Evolutionary conservation across 371 early-diverging fungal genomes (phyloP).

Genomic region (Quaeritorhiza haematococci): DNA sequence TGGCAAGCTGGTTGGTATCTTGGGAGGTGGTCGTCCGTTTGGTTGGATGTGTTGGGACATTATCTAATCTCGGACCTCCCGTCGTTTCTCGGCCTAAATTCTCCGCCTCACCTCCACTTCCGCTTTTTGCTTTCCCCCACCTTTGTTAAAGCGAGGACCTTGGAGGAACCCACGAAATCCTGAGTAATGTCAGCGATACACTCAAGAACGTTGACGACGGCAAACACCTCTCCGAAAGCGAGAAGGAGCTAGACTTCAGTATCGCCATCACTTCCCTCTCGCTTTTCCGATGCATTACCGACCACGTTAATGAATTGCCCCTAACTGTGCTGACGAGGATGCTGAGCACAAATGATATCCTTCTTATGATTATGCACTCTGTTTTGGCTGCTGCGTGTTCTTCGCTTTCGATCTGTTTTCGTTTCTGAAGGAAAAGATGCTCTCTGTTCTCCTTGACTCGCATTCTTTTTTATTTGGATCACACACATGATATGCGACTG

Average conservation of each 20-base stretch:
- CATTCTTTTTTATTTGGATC: not conserved
- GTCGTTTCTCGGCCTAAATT: too few relatives aligned
- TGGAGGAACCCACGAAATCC: too few relatives aligned
- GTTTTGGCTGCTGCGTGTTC: not conserved
- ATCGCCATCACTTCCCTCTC: constrained; percentile 22
- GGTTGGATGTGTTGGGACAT: too few relatives aligned
- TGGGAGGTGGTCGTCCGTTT: too few relatives aligned
- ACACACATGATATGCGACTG: constrained; percentile 18
- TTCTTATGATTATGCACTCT: too few relatives aligned
- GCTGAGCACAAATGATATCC: constrained; percentile 24
- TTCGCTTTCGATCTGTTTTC: not conserved
- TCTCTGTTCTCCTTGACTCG: not conserved
- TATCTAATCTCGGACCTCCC: too few relatives aligned
- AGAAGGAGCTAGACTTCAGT: constrained; percentile 21
- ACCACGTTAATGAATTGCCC: constrained; percentile 24
- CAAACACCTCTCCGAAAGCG: constrained; percentile 8
- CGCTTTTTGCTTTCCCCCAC: too few relatives aligned
- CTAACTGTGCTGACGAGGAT: constrained; percentile 25
- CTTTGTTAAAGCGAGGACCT: too few relatives aligned
- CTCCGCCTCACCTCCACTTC: too few relatives aligned
- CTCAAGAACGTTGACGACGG: too few relatives aligned
- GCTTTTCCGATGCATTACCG: constrained; percentile 29
- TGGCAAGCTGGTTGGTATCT: constrained; percentile 27
- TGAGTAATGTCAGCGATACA: too few relatives aligned
- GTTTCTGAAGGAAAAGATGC: not conserved